Base-by-base conservation (phyloP, 805 yeast species). In the Candida anglica region DNA sequence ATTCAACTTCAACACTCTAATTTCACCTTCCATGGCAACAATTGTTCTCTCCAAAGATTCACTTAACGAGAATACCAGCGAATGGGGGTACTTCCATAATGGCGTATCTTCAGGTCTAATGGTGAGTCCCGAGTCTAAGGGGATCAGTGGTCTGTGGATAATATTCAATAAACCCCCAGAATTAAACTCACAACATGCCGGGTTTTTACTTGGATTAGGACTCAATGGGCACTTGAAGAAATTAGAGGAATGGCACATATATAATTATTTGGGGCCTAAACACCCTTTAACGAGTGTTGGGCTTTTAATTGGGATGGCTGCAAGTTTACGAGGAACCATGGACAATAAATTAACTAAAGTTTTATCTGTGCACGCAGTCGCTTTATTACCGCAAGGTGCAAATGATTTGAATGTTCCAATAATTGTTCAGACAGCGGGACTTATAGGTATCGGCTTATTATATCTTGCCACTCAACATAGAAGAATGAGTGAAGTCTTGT, bases 181-280 rank as follows among this genome's bases (percentile, higher is more conserved):
- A 4, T 54, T 84, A 20, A 79, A 77, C 44, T 74, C 95, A 0
- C 89, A 86, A 41, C 96, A 89, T 63, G 97, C 96, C 15, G 99
- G 99, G 0, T 88, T 93, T 46, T 58, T 93, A n/a, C 60, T 87
- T 14, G 98, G 97, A 0, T 64, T 93, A 17, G 99, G 99, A 0
- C 62, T 93, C 19, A 86, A 86, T 58, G 98, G 98, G 0, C 96
- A 89, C 52, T 60, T 93, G 47, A 78, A 74, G 37, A 69, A 71
- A 27, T 60, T 93, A 17, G 98, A 91, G 49, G 96, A 93, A 55
- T 93, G 98, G 97, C 96, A 89, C 52, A 84, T 91, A 19, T 93
- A 87, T 55, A 89, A 91, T 50, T 88, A 87, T 45, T 62, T 93
- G 34, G 95, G 96, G 0, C 95, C 96, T 0, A 89, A 93, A 44